Percentiles rank a stretch among this genome's conserved stretches.
Evolutionary conservation across 345 rosid genomes (phyloP).

Genomic region (Dipteronia sinensis): DNA sequence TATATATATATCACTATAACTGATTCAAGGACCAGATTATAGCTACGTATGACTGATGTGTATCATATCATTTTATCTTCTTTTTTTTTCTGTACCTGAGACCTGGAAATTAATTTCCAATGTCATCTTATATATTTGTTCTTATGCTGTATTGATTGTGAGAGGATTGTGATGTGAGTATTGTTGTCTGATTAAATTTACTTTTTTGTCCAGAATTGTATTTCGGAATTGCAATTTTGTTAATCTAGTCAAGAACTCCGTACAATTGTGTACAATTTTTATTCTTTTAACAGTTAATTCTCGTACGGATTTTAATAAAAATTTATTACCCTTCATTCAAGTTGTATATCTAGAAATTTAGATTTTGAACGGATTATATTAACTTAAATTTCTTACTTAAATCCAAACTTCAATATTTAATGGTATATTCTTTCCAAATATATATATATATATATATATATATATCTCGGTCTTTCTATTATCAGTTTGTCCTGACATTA

Average conservation of each 20-base stretch:
- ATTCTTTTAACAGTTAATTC: too few relatives aligned
- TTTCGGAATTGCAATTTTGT: constrained; percentile 6
- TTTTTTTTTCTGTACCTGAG: constrained; percentile 5
- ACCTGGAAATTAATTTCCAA: constrained; percentile 9
- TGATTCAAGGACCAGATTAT: constrained; percentile 24
- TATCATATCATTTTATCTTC: constrained; percentile 13
- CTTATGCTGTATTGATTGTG: constrained; percentile 13
- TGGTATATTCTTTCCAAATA: too few relatives aligned
- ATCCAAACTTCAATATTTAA: too few relatives aligned
- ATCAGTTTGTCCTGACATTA: too few relatives aligned
- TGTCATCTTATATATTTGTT: constrained; percentile 27
- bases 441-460: too few relatives aligned
- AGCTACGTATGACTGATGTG: constrained; percentile 9
- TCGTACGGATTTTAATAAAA: too few relatives aligned
- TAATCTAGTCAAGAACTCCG: not conserved
- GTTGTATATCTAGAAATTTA: too few relatives aligned
- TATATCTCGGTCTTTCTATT: too few relatives aligned
- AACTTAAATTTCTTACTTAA: too few relatives aligned
- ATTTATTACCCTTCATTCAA: too few relatives aligned
- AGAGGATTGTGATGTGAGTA: not conserved
- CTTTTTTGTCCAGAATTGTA: constrained; percentile 1
- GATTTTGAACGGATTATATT: too few relatives aligned
- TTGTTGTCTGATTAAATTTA: not conserved
- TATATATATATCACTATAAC: constrained; percentile 15
- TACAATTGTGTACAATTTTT: not conserved